Evolutionary conservation across 352 stramenopile species (phyloP).

Genomic region (Saprolegnia parasitica): DNA sequence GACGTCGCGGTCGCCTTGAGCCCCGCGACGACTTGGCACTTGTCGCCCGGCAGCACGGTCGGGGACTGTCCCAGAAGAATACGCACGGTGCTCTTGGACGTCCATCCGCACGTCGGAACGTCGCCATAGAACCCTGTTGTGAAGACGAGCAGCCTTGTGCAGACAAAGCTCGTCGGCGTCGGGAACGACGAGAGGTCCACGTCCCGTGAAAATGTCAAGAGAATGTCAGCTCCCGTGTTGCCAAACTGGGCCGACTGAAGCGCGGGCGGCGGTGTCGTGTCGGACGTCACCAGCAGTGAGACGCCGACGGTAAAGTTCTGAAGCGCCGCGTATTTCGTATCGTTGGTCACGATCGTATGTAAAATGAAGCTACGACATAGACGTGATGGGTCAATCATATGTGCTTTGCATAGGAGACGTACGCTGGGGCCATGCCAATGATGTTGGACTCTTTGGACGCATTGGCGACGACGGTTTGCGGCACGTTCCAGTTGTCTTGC

Average conservation of each 20-base stretch:
- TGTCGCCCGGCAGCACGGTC: slow-evolving; percentile 38
- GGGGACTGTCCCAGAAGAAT: slow-evolving; percentile 44
- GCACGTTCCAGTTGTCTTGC: slow-evolving; percentile 7
- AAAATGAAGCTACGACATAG: slow-evolving; percentile 1
- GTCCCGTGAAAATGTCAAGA: slow-evolving; percentile 40
- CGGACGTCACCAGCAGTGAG: slow-evolving; percentile 2
- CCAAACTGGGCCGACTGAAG: slow-evolving; percentile 11
- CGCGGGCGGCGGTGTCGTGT: slow-evolving; percentile 3
- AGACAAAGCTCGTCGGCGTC: slow-evolving; percentile 41
- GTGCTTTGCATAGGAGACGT: neutral
- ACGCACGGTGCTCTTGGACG: slow-evolving; percentile 38
- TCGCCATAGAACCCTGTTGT: slow-evolving; percentile 41
- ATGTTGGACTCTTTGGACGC: slow-evolving; percentile 2
- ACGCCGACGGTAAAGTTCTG: neutral
- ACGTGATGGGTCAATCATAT: neutral
- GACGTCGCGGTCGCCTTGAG: slow-evolving; percentile 49
- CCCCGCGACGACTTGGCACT: slow-evolving; percentile 37
- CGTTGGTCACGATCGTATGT: slow-evolving; percentile 11
- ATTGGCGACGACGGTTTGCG: slow-evolving; percentile 5
- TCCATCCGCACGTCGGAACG: slow-evolving; percentile 42
- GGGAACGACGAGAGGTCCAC: slow-evolving; percentile 38
- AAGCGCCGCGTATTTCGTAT: slow-evolving; percentile 2
- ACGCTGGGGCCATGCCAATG: neutral
- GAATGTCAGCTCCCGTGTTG: slow-evolving; percentile 10
- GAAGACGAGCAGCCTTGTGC: slow-evolving; percentile 47